Conservation (phyloP, 2,329 filamentous ascomycete species). For the Neonectria magnoliae region DNA sequence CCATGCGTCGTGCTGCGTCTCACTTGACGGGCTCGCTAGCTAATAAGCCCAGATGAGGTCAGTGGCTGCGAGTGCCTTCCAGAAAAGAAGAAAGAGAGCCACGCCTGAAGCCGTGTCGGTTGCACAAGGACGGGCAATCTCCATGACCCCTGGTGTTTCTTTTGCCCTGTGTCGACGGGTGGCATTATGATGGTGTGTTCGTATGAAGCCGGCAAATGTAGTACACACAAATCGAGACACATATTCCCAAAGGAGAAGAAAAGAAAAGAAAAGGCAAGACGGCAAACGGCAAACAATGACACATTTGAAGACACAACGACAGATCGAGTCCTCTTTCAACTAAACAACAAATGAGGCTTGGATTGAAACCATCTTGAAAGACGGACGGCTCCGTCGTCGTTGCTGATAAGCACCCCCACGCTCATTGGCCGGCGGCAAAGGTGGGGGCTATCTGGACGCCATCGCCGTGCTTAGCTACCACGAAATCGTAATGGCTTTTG, state of each 20-base stretch:
- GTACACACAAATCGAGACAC: not conserved
- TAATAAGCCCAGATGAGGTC: not conserved
- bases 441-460: slow-evolving; percentile 33
- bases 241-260: not conserved
- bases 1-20: not conserved
- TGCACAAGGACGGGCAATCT: not conserved
- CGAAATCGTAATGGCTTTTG: slow-evolving; percentile 25
- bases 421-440: slow-evolving; percentile 35
- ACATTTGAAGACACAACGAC: not conserved
- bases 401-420: slow-evolving; percentile 41
- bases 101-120: not conserved
- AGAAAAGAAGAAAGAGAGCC: not conserved
- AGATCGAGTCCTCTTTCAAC: not conserved
- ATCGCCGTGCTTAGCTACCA: slow-evolving; percentile 18
- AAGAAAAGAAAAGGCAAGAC: not conserved
- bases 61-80: not conserved
- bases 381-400: not conserved
- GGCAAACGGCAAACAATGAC: not conserved
- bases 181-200: not conserved
- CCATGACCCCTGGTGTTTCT: not conserved
- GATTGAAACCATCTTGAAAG: not conserved
- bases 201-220: not conserved
- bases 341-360: slow-evolving; percentile 2
- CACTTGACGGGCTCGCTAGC: not conserved
- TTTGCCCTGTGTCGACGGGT: not conserved